phyloP scores from a whole-genome alignment of 805 yeast genomes.

The Wickerhamiella cacticola region DNA sequence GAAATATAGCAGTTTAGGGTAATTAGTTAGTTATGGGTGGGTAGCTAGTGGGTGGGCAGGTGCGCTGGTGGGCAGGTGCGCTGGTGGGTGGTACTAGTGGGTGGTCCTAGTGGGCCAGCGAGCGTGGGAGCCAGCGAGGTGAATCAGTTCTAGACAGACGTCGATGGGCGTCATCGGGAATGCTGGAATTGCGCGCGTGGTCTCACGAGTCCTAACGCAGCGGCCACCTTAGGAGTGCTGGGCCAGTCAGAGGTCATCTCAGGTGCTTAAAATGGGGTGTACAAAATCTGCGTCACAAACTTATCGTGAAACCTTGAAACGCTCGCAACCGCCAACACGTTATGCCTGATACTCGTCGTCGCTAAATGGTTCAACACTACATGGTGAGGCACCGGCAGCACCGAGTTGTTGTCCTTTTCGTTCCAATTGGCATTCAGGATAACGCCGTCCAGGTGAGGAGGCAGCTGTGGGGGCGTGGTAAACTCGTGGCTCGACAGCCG shows the following conservation, averaged over 20 bases:
- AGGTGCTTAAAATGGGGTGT: conserved; percentile 58
- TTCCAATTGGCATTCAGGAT: conserved; percentile 61
- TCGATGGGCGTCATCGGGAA: too few species aligned
- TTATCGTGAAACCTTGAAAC: conserved; percentile 84
- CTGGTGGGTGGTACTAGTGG: too few species aligned
- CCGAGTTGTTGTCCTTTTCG: conserved; percentile 78
- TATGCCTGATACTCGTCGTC: conserved; percentile 89
- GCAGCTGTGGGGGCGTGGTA: conserved; percentile 87
- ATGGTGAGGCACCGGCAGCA: conserved; percentile 86
- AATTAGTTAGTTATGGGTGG: too few species aligned
- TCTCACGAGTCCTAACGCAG: too few species aligned
- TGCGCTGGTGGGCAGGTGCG: too few species aligned
- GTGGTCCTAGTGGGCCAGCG: too few species aligned
- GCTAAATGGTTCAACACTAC: conserved; percentile 89
- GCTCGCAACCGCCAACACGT: conserved; percentile 85
- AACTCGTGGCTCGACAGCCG: conserved; percentile 31
- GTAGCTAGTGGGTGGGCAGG: too few species aligned
- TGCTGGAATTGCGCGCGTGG: too few species aligned
- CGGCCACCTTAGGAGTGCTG: too few species aligned
- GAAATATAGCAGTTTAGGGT: not conserved
- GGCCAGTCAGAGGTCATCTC: too few species aligned
- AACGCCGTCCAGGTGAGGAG: conserved; percentile 92
- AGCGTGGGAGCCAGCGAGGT: too few species aligned
- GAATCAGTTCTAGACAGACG: too few species aligned
- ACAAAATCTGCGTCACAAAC: conserved; percentile 82